Base-by-base conservation (phyloP, 1,139 yeast genomes). In the Blastobotrys petasosporus region DNA sequence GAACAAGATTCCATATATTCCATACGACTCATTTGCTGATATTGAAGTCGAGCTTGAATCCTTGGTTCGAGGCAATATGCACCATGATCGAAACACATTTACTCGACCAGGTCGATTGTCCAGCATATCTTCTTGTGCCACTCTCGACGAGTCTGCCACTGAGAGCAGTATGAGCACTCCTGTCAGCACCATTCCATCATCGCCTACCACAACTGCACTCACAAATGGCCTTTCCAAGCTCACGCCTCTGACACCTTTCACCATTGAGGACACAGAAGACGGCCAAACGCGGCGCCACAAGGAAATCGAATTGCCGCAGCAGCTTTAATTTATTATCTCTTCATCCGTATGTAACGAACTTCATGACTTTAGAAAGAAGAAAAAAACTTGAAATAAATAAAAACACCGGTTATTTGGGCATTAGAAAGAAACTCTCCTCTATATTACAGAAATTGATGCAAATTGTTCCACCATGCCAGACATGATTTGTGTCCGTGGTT, bases 1-100 rank as follows among this genome's bases (percentile, higher is more conserved):
- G 54, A 61, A 70, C 56, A 59, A 58, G 46, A 66, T 70, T 44
- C 69, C 71, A 6, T 69, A 68, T 54, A 66, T 69, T 44, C 68
- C 74, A 10, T 70, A 66, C 51, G 68, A 67, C 52, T 60, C 70
- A 20, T 70, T 70, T 58, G 61, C 61, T 45, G 73, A 70, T 43
- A 64, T 70, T 47, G 59, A 66, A 51, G 58, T 58, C 36, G 73
- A 69, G 43, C 53, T 66, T 30, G 56, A 58, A 47, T 55, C 50
- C 37, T 51, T 65, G 36, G 62, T 64, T 37, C 50, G 53, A 43
- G 68, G 64, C 36, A 65, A 65, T 54, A 45, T 50, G 43, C 54
- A 57, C 52, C 69, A 65, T 48, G 65, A 62, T 43, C 12, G 12
- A 9, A 17, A 23, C 38, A 35, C n/a, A 34, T n/a, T 32, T 20